Evolutionary conservation across 805 yeast genomes (phyloP).

Genomic region (Metschnikowia reukaufii): DNA sequence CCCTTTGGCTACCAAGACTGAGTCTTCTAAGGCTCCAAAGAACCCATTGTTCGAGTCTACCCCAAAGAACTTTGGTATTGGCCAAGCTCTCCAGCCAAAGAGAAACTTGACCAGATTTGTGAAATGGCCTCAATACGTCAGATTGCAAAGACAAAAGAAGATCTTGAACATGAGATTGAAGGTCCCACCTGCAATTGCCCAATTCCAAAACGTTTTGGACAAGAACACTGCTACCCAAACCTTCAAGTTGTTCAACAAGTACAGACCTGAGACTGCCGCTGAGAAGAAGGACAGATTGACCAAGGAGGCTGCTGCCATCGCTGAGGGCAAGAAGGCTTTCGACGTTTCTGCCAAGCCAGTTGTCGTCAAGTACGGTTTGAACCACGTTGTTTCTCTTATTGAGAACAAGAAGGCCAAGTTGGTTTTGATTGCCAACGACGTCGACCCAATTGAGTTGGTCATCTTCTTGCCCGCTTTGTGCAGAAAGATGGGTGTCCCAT

Average conservation of each 20-base stretch:
- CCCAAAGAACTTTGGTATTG: constrained; percentile 94
- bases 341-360: constrained; percentile 97
- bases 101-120: constrained; percentile 96
- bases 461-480: constrained; percentile 97
- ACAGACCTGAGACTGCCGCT: constrained; percentile 96
- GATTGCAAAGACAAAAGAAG: constrained; percentile 99
- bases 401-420: constrained; percentile 99
- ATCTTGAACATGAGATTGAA: constrained; percentile 91
- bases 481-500: constrained; percentile 99
- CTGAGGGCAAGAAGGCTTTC: constrained; percentile 96
- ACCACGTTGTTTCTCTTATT: constrained; percentile 95
- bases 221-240: constrained; percentile 98
- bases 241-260: constrained; percentile 96
- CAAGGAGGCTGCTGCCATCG: constrained; percentile 98
- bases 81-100: constrained; percentile 94
- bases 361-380: constrained; percentile 96
- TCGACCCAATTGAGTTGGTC: constrained; percentile 98
- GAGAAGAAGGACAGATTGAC: constrained; percentile 99
- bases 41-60: constrained; percentile 63
- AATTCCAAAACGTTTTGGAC: constrained; percentile 94
- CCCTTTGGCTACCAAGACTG: constrained; percentile 42
- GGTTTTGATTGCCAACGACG: constrained; percentile 97
- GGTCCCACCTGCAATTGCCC: constrained; percentile 98
- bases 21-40: constrained; percentile 26
- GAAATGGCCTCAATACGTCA: constrained; percentile 98